phyloP scores from a whole-genome alignment of 768 basidiomycete genomes.

The Amanita muscaria region DNA sequence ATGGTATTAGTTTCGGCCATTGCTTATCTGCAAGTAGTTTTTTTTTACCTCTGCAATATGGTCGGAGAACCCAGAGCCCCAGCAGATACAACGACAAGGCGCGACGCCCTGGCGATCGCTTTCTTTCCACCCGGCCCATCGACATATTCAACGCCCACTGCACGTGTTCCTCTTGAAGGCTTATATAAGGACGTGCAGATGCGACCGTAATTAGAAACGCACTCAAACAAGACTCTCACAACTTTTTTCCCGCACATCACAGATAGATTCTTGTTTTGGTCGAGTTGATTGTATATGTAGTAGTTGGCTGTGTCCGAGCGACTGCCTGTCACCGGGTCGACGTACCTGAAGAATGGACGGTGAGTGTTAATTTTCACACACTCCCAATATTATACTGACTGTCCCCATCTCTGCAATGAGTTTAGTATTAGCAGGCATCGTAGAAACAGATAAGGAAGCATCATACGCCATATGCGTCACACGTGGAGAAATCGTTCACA shows the following conservation, averaged over 20 bases:
- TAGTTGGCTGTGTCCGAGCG: constrained; percentile 49
- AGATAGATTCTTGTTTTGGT: constrained; percentile 30
- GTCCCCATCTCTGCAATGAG: constrained; percentile 39
- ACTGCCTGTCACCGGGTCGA: constrained; percentile 39
- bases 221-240: constrained; percentile 43
- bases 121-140: constrained; percentile 24
- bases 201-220: constrained; percentile 5
- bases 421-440: background rate
- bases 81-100: constrained; percentile 40
- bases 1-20: too few relatives aligned
- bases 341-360: constrained; percentile 33
- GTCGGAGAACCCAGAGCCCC: constrained; percentile 49
- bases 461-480: constrained; percentile 42
- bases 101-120: constrained; percentile 27
- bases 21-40: too few relatives aligned
- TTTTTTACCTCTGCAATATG: constrained; percentile 45
- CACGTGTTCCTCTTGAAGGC: constrained; percentile 25
- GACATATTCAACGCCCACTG: constrained; percentile 46
- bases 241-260: constrained; percentile 35
- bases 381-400: constrained; percentile 24
- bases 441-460: background rate
- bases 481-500: constrained; percentile 34
- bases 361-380: background rate
- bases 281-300: constrained; percentile 40
- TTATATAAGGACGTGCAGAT: background rate